Base-by-base conservation (phyloP, 75 land plant genomes). In the Isoetes taiwanensis region DNA sequence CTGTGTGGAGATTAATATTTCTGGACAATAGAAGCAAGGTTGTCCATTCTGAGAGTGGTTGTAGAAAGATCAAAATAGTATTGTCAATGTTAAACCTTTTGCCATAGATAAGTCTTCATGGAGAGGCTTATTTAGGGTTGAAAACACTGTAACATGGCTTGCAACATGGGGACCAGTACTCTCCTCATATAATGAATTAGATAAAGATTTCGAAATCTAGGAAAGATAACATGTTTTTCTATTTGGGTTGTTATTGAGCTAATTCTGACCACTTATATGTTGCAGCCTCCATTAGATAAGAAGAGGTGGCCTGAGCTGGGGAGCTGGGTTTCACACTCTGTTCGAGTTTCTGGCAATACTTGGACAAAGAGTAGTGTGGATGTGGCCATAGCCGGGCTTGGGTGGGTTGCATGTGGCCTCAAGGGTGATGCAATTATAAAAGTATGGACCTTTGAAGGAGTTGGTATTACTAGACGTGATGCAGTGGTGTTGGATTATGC, bases 381-480 rank as follows among this genome's bases (percentile, higher is more conserved):
- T 67, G 56, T 83, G 32, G 88, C 97, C 37, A 78, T 68, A 57
- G 80, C 95, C 46, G 97, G 97, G 0, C 75, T 91, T 31, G 97
- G 94, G 32, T 91, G 97, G 97, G 69, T 81, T 69, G 82, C 81
- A 2, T 33, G 86, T 43, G 84, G 83, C 26, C 70, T 91, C 3
- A 86, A 86, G 41, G 97, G 97, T 46, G 79, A 81, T 34, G 89
- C 89, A 31, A 53, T 43, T 3, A 46, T 91, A 38, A 68, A 80
- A 52, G 85, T 88, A 25, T 91, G 97, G 94, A 83, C 95, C 0
- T 91, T 78, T 41, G 97, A 86, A 34, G 88, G 89, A 20, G 69
- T 87, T 12, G 95, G 75, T 30, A 67, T 91, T 8, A 67, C 78
- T 4, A 39, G 70, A 43, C 84, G 94, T 8, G 73, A 59, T 43